Conservation (phyloP, 345 rosid species). For the Barbarea vulgaris region DNA sequence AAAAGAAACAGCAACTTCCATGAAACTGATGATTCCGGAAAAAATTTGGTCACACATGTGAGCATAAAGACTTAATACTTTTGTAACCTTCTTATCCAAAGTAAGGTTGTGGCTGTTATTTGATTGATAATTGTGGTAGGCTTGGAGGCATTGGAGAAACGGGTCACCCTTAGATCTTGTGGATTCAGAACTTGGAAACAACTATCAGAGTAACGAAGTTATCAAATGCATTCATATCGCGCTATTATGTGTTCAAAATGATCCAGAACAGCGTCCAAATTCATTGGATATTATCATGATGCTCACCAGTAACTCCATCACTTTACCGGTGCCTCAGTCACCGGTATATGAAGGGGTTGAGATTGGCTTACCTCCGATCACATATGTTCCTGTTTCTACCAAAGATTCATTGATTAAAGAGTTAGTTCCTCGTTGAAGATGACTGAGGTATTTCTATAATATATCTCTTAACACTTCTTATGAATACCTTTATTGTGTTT, state of each 20-base stretch:
- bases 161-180: constrained; percentile 45
- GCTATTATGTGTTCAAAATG: constrained; percentile 53
- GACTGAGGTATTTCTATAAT: not conserved
- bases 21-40: constrained; percentile 3
- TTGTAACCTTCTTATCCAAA: not conserved
- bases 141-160: constrained; percentile 52
- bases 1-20: constrained; percentile 32
- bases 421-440: constrained; percentile 28
- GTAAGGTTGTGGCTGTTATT: not conserved
- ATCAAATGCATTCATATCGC: constrained; percentile 54
- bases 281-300: constrained; percentile 33
- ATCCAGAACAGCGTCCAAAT: constrained; percentile 44
- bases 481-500: not conserved
- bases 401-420: constrained; percentile 7
- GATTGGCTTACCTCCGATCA: constrained; percentile 7
- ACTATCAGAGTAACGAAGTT: constrained; percentile 43
- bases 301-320: constrained; percentile 41
- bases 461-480: not conserved
- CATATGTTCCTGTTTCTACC: not conserved
- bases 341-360: constrained; percentile 27
- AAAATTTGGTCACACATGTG: constrained; percentile 40
- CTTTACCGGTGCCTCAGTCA: constrained; percentile 35
- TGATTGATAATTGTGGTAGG: constrained; percentile 27
- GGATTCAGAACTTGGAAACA: constrained; percentile 35
- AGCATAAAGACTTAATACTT: not conserved